Evolutionary conservation across 805 yeast genomes (phyloP).

Genomic region (Schwanniomyces yamadae): DNA sequence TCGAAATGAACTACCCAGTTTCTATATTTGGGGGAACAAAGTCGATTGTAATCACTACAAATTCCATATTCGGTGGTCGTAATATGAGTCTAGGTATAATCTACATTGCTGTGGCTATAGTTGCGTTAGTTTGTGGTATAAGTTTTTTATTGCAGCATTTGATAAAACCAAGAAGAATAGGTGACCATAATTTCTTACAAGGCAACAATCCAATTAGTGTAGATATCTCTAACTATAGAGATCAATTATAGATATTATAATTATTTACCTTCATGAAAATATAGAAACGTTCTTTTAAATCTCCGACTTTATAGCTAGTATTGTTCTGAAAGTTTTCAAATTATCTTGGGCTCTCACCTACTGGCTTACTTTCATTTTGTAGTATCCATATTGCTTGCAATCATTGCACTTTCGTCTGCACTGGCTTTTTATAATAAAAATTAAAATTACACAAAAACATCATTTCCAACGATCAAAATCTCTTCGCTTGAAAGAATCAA

Average conservation of each 20-base stretch:
- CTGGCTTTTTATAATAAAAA: too few relatives aligned
- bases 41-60: slow-evolving; percentile 75
- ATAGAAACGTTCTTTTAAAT: too few relatives aligned
- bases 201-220: slow-evolving; percentile 18
- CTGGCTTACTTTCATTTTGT: too few relatives aligned
- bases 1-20: slow-evolving; percentile 81
- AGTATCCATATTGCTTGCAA: too few relatives aligned
- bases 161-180: slow-evolving; percentile 79
- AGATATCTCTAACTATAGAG: slow-evolving; percentile 20
- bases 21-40: slow-evolving; percentile 85
- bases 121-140: slow-evolving; percentile 68
- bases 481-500: too few relatives aligned
- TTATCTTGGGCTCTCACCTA: too few relatives aligned
- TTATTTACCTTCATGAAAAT: background rate
- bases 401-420: too few relatives aligned
- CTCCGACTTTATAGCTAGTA: too few relatives aligned
- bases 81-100: slow-evolving; percentile 82
- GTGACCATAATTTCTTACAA: slow-evolving; percentile 67
- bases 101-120: slow-evolving; percentile 78
- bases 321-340: too few relatives aligned
- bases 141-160: slow-evolving; percentile 79
- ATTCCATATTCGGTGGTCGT: slow-evolving; percentile 83
- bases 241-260: slow-evolving; percentile 18
- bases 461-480: background rate
- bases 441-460: slow-evolving; percentile 3